These are phyloP conservation scores for Aspergillus sparsus DNA, from an alignment of 495 filamentous ascomycete genomes.

Conservation along the genomic window DNA sequence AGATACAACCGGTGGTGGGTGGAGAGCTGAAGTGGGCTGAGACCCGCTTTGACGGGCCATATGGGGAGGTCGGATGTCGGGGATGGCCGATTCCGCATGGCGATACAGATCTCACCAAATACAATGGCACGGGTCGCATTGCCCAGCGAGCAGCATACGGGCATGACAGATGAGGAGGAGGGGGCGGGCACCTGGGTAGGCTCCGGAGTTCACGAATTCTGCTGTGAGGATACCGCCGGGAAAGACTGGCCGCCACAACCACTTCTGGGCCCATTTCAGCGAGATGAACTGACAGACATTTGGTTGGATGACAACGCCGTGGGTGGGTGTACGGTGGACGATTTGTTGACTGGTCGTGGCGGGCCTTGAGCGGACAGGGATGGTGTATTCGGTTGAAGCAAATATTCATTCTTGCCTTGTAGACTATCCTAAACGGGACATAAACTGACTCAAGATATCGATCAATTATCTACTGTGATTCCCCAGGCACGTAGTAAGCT, in stretches of 20 bases:
- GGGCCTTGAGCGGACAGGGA: not conserved
- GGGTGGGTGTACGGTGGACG: not conserved
- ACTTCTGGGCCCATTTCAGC: constrained; percentile 1
- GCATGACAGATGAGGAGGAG: not conserved
- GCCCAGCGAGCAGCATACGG: constrained; percentile 1
- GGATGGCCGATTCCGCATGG: not conserved
- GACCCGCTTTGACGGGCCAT: not conserved
- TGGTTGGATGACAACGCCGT: not conserved
- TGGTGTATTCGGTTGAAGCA: not conserved
- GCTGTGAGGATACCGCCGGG: not conserved
- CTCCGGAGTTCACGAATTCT: constrained; percentile 1
- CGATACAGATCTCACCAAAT: not conserved
- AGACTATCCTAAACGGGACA: not conserved
- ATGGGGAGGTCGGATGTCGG: not conserved
- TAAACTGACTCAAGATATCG: not conserved
- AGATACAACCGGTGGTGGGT: not conserved
- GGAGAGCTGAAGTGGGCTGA: constrained; percentile 1
- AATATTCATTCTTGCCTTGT: not conserved
- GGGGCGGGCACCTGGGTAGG: not conserved
- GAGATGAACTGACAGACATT: not conserved
- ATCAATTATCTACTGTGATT: not conserved
- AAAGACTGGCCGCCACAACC: not conserved
- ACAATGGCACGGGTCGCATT: not conserved
- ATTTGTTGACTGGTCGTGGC: not conserved
- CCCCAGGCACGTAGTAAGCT: not conserved